Base-by-base conservation (phyloP, 495 filamentous ascomycete genomes). In the Penicillium pulvis region DNA sequence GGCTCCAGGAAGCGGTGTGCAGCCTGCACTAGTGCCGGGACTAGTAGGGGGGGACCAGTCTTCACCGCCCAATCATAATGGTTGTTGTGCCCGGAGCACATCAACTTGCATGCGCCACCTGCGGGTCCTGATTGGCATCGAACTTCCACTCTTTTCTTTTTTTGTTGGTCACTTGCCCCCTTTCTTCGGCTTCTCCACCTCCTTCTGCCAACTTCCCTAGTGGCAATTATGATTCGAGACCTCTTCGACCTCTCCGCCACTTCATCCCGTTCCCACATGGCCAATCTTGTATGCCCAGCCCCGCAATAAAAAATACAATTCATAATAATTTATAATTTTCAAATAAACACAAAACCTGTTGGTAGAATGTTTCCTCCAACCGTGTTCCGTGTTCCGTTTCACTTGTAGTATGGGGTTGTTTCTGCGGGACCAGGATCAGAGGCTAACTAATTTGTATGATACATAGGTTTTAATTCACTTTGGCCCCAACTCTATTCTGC, bases 91-190 rank as follows among this genome's bases (percentile, higher is more conserved):
- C 46, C 14, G 33, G 3, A 28, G 30, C 36, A 14, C 23, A 28
- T 17, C 35, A 28, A 45, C 57, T 30, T 58, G 58, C 58, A 65
- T 55, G 42, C 58, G 62, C 62, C 62, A 60, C 62, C 55, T 64
- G 57, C 54, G 50, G 39, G 54, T 50, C 30, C 3, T 57, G 54
- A 64, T 57, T 63, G 54, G 54, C 10, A 28, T 36, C 33, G 16
- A 14, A 33, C 30, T 50, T 33, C 4, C 16, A 4, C 24, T 16
- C 17, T 30, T 52, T 26, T 35, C n/a, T 52, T 11, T 23, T 33
- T 19, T 50, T 33, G 24, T 30, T 50, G 28, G 17, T 30, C 17
- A 30, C 47, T 50, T 39, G 28, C 10, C 33, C 31, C 49, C 49
- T 36, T 24, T 52, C n/a, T 33, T 36, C 2, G 20, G 26, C 26